Base-by-base conservation (phyloP, 805 yeast species). In the Metschnikowia gelsemii region DNA sequence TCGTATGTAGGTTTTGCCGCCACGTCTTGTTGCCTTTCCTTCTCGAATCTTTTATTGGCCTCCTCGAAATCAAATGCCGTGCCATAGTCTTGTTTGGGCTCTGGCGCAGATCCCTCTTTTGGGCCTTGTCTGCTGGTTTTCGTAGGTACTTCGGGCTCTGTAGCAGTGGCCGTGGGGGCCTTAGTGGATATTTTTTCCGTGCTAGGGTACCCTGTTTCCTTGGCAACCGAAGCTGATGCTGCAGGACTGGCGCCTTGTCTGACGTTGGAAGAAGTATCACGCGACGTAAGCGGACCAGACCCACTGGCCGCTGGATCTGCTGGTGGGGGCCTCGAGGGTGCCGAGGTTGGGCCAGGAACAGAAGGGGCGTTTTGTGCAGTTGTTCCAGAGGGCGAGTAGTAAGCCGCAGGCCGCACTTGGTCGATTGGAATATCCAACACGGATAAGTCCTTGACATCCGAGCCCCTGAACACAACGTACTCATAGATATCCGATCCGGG, bases 391-490 rank as follows among this genome's bases (percentile, higher is more conserved):
- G 34, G 41, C 26, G 41, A 32, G 28, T 35, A 40, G 18, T 35
- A 30, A 11, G 23, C 19, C 20, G 38, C 76, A 0, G 87, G 84
- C 50, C 73, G 72, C 22, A 84, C 85, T 45, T 78, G 78, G 30
- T 80, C 82, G 44, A 82, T 66, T 3, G 82, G 80, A 26, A 72
- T 73, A 48, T 89, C 97, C 56, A 91, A 73, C 41, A 93, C 93
- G 51, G 80, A 80, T 62, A 93, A 73, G 57, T 86, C 96, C 65
- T 87, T 85, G 17, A 93, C 97, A 55, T 91, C 97, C 19, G 86
- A 79, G 27, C 99, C 99, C 53, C 90, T 79, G 62, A 93, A 85
- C 41, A 84, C 86, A 38, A 93, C 87, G 43, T 76, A 78, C 20
- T 86, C 90, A 63, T 79, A 87, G 12, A 83, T 74, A 31, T 74